These are phyloP conservation scores for Metschnikowia bowlesiae DNA, from an alignment of 805 yeast genomes.

Conservation along the genomic window DNA sequence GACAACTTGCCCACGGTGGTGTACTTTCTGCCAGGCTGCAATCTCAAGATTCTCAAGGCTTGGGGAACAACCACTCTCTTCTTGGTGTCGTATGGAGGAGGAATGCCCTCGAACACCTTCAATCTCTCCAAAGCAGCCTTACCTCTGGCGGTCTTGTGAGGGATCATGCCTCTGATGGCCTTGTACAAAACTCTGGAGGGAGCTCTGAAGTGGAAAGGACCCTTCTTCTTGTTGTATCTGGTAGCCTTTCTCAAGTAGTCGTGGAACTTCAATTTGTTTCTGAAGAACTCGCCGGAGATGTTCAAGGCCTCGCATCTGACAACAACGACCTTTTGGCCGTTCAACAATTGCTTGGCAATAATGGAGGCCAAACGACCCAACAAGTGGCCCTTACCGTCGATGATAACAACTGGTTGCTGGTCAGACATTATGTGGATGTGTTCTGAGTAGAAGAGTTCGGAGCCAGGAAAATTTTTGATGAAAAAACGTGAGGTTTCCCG, in stretches of 20 bases:
- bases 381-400: conserved; percentile 99
- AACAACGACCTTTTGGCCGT: conserved; percentile 96
- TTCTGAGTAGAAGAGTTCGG: conserved; percentile 8
- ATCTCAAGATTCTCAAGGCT: conserved; percentile 98
- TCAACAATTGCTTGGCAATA: conserved; percentile 96
- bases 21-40: conserved; percentile 99
- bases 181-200: conserved; percentile 99
- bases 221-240: conserved; percentile 96
- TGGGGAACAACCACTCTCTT: conserved; percentile 99
- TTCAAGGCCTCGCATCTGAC: conserved; percentile 97
- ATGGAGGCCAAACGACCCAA: conserved; percentile 99
- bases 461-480: conserved; percentile 13
- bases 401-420: conserved; percentile 95
- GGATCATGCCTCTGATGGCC: conserved; percentile 98
- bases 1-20: conserved; percentile 96
- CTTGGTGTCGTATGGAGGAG: conserved; percentile 99
- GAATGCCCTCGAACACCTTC: conserved; percentile 99
- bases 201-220: conserved; percentile 99
- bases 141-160: conserved; percentile 99
- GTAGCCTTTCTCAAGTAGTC: conserved; percentile 99
- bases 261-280: conserved; percentile 99
- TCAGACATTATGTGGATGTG: conserved; percentile 52
- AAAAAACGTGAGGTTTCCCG: conserved; percentile 10
- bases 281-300: conserved; percentile 99
- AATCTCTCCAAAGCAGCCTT: conserved; percentile 99